Conservation (phyloP, 2,329 filamentous ascomycete species). For the Boeremia lycopersici region DNA sequence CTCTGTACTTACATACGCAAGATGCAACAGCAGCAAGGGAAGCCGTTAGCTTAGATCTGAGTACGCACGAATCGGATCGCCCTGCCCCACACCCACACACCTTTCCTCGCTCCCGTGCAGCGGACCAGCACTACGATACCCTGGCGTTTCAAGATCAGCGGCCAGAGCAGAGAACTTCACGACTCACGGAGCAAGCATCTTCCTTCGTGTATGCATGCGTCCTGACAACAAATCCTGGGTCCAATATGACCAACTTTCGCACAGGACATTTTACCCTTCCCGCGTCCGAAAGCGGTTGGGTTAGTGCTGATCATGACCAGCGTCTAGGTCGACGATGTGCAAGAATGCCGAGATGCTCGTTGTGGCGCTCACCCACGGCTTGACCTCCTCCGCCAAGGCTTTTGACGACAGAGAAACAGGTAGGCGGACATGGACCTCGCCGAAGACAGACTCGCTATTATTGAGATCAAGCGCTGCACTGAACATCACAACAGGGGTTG, state of each 20-base stretch:
- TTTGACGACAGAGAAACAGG: constrained; percentile 17
- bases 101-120: constrained; percentile 20
- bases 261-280: constrained; percentile 14
- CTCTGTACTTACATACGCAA: constrained; percentile 22
- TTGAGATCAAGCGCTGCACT: constrained; percentile 22
- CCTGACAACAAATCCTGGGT: constrained; percentile 3
- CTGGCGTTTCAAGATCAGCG: constrained; percentile 24
- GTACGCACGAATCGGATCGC: constrained; percentile 41
- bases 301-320: constrained; percentile 12
- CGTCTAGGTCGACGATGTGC: constrained; percentile 5
- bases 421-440: constrained; percentile 34
- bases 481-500: constrained; percentile 15
- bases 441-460: constrained; percentile 33
- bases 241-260: constrained; percentile 7
- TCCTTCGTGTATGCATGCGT: constrained; percentile 1
- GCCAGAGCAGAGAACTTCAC: constrained; percentile 9
- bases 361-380: constrained; percentile 29
- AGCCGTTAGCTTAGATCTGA: constrained; percentile 44
- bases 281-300: constrained; percentile 7
- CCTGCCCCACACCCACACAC: constrained; percentile 38
- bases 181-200: constrained; percentile 14
- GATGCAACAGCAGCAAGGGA: constrained; percentile 38
- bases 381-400: constrained; percentile 24
- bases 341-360: constrained; percentile 24
- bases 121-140: constrained; percentile 11